These are phyloP conservation scores for Mortierella sp. DNA, from an alignment of 371 early-diverging fungal genomes.

Conservation along the genomic window DNA sequence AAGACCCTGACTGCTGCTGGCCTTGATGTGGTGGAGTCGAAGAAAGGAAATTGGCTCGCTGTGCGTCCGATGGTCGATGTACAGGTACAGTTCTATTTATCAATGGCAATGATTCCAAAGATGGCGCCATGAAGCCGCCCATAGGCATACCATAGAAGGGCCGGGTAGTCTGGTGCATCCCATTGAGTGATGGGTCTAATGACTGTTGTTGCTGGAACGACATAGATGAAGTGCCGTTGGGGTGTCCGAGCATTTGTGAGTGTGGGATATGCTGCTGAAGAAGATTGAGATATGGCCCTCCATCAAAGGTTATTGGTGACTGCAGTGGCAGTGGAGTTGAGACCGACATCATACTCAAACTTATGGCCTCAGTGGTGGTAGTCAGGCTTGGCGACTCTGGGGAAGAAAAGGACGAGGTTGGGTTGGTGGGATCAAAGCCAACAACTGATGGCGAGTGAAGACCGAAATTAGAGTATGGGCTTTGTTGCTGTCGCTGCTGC, in stretches of 20 bases:
- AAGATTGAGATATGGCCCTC: conserved; percentile 24
- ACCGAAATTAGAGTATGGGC: conserved; percentile 17
- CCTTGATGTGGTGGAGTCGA: not conserved
- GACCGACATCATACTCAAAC: conserved; percentile 16
- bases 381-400: conserved; percentile 23
- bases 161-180: conserved; percentile 14
- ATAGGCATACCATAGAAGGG: conserved; percentile 54
- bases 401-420: conserved; percentile 20
- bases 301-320: conserved; percentile 14
- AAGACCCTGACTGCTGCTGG: conserved; percentile 19
- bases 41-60: conserved; percentile 1
- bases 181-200: conserved; percentile 13
- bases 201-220: conserved; percentile 34
- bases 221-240: conserved; percentile 13
- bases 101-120: conserved; percentile 32
- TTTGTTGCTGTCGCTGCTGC: conserved; percentile 10
- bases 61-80: not conserved
- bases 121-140: conserved; percentile 52
- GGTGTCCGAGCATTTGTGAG: conserved; percentile 21
- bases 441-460: conserved; percentile 10
- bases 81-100: conserved; percentile 13
- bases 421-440: conserved; percentile 19
- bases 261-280: conserved; percentile 38
- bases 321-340: conserved; percentile 27
- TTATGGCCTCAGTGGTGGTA: conserved; percentile 14